Evolutionary conservation across 768 basidiomycete genomes (phyloP).

Genomic region (Paxillus ammoniavirescens): DNA sequence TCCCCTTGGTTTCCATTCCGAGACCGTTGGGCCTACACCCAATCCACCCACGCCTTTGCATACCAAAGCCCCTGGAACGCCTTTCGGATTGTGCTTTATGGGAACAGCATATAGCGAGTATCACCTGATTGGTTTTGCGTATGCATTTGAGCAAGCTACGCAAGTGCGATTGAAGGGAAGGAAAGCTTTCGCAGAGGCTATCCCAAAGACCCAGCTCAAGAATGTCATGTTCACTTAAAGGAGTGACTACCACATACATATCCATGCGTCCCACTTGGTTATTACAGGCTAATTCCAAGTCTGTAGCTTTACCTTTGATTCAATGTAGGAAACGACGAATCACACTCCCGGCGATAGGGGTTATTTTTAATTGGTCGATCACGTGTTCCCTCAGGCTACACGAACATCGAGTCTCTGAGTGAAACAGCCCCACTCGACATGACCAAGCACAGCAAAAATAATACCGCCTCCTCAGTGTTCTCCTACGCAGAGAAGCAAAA

Average conservation of each 20-base stretch:
- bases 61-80: constrained; percentile 35
- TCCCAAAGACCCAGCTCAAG: constrained; percentile 52
- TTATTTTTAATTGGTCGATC: neutral
- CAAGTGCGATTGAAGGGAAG: constrained; percentile 44
- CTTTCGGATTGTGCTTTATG: constrained; percentile 43
- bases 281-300: too few relatives aligned
- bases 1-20: constrained; percentile 40
- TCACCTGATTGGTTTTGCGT: constrained; percentile 41
- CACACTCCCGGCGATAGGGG: neutral
- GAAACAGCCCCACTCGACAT: constrained; percentile 35
- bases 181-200: constrained; percentile 48
- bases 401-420: neutral
- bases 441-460: constrained; percentile 91
- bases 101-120: constrained; percentile 47
- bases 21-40: constrained; percentile 25
- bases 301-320: neutral
- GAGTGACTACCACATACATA: neutral
- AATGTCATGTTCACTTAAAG: constrained; percentile 26
- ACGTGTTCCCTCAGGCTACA: neutral
- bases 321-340: neutral
- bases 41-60: constrained; percentile 37
- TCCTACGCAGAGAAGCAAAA: constrained; percentile 89
- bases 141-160: constrained; percentile 57
- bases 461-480: constrained; percentile 86
- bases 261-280: neutral